Conservation (phyloP, 2,329 filamentous ascomycete species). For the Neofusicoccum laricinum region DNA sequence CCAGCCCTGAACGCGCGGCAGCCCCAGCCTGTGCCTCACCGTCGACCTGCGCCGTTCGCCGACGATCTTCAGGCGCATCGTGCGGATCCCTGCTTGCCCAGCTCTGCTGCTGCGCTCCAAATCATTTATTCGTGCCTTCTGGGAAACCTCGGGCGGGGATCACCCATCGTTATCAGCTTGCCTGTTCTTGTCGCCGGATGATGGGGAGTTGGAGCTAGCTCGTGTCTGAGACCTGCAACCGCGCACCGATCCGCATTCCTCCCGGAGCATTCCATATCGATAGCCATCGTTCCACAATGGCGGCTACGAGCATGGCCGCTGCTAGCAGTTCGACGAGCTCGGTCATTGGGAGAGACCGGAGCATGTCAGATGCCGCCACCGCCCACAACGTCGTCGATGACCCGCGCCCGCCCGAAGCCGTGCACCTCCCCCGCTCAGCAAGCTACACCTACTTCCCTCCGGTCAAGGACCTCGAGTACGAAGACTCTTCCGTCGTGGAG, state of each 20-base stretch:
- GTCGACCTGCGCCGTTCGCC: neutral
- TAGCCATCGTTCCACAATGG: slow-evolving; percentile 13
- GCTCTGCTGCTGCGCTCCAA: neutral
- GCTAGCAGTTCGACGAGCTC: neutral
- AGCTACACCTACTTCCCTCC: slow-evolving; percentile 41
- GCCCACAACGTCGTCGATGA: slow-evolving; percentile 12
- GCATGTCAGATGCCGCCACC: slow-evolving; percentile 8
- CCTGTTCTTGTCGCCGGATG: neutral
- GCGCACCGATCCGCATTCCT: slow-evolving; percentile 14
- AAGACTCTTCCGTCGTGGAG: slow-evolving; percentile 29
- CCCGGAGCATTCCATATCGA: slow-evolving; percentile 14
- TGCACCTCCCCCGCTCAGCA: slow-evolving; percentile 36
- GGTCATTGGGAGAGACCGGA: slow-evolving; percentile 14
- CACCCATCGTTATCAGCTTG: neutral
- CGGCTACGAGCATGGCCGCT: slow-evolving; percentile 10
- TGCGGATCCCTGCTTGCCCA: slow-evolving; percentile 1
- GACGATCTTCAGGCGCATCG: neutral
- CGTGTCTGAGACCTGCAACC: slow-evolving; percentile 2
- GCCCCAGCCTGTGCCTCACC: neutral
- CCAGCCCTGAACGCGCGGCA: slow-evolving; percentile 5
- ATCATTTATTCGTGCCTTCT: neutral
- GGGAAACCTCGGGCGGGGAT: neutral
- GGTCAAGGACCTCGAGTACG: slow-evolving; percentile 33
- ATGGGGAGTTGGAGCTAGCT: slow-evolving; percentile 17
- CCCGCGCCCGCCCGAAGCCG: slow-evolving; percentile 25